Evolutionary conservation across 2,329 filamentous ascomycete genomes (phyloP), one percentile per base, ranked within the genome.

Genomic region (Sporothrix euskadiensis): DNA sequence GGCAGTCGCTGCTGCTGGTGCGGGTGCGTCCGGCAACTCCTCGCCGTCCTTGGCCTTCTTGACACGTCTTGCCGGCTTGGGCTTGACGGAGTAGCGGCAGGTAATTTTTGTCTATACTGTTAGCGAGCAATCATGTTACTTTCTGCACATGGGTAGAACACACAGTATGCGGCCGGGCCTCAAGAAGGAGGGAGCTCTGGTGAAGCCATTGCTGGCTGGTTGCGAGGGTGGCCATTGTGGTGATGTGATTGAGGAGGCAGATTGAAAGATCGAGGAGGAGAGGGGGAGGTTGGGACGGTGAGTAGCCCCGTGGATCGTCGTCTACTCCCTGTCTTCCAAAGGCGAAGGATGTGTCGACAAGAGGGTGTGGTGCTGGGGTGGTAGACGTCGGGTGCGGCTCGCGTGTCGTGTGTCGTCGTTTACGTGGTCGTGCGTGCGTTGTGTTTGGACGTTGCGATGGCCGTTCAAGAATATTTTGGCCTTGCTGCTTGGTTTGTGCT

Each of bases 131-230:
- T 26, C 26, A 26, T 26, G 14, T 4, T 14, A 3, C 32, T 22
- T 5, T 47, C 9, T 9, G 26, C 5, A n/a, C 5, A 70, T 35
- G 54, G 54, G 44, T 26, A 26, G 10, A 68, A 84, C 89, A 76
- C 88, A 97, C 95, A 56, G 92, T 94, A 47, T 88, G 89, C 4
- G 96, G 96, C 66, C 93, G 90, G 73, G 96, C 95, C 83, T 96
- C 89, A 72, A 99, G 86, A 73, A 99, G 90, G 75, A 94, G 89
- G 22, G 90, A 86, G 16, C 95, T 97, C 82, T 98, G 92, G 78
- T 92, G 90, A 77, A 98, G 92, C 92, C 94, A 99, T 84, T 94
- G 91, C 83, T 97, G 91, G 82, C 92, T 92, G 73, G 93, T 94
- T 70, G 88, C 85, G 81, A 97, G 90, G 81, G 92, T 90, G 2